A percentile compares a stretch with the other conserved stretches of the same genome.
Conservation (phyloP, 768 basidiomycete genomes). For the Pleurotus cornucopiae region DNA sequence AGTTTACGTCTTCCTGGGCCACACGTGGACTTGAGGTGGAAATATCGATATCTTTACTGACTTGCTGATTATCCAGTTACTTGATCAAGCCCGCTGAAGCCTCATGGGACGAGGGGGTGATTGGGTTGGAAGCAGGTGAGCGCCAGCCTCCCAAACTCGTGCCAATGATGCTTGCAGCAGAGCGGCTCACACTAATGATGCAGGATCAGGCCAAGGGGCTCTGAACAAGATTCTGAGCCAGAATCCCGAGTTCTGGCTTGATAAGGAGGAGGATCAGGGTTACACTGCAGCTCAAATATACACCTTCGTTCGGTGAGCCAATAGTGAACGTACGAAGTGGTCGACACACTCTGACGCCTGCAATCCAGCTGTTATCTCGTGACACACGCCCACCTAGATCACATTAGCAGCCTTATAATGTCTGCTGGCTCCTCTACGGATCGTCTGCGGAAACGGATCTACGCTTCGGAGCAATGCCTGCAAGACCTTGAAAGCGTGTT, state of each 20-base stretch:
- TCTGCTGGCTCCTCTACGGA: slow-evolving; percentile 68
- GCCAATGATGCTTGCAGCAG: too few relatives aligned
- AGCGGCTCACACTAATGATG: neutral
- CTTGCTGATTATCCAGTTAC: slow-evolving; percentile 52
- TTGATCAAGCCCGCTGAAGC: slow-evolving; percentile 67
- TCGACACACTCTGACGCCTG: neutral
- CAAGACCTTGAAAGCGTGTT: slow-evolving; percentile 70
- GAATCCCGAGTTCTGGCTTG: slow-evolving; percentile 53
- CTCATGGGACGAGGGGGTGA: slow-evolving; percentile 75
- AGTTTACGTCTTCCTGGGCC: slow-evolving; percentile 3
- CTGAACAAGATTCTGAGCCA: slow-evolving; percentile 54
- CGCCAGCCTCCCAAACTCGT: slow-evolving; percentile 1
- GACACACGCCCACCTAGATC: slow-evolving; percentile 90
- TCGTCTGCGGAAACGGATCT: slow-evolving; percentile 60
- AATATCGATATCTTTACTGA: slow-evolving; percentile 9
- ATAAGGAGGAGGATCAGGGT: slow-evolving; percentile 10
- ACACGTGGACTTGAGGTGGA: slow-evolving; percentile 8
- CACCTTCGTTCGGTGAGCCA: slow-evolving; percentile 44
- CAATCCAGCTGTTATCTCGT: slow-evolving; percentile 73
- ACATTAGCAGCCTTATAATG: slow-evolving; percentile 77
- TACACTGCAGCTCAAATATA: slow-evolving; percentile 49
- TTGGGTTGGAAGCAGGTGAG: slow-evolving; percentile 87
- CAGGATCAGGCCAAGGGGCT: slow-evolving; percentile 86
- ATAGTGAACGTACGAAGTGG: neutral
- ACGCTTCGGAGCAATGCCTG: slow-evolving; percentile 56